Evolutionary conservation across 768 basidiomycete species (phyloP), one percentile per base, ranked within the genome.

Genomic region (Agaricus bisporus): DNA sequence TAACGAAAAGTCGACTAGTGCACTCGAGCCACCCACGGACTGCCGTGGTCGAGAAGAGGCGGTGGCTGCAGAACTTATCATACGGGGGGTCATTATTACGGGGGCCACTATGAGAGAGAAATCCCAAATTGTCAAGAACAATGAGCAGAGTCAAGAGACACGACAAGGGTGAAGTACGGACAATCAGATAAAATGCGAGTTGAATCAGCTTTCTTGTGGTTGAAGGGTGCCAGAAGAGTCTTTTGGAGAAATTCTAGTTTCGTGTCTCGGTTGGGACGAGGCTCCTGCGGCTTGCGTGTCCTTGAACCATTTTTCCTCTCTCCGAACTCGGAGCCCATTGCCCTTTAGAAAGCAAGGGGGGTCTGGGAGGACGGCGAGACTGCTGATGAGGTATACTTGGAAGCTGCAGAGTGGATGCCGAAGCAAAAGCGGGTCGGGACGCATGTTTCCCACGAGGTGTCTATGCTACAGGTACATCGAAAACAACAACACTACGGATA

Each of bases 21-120:
- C 68, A 28, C 67, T 66, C 10, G 75, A 64, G 29, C 54, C 64
- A 14, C 61, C 61, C 37, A 76, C 59, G 28, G 70, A 70, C 15
- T 63, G 61, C 41, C 66, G 70, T 41, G 73, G 67, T 39, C 79
- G 71, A 25, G 83, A 76, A n/a, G 83, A 79, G 3, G 81, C 79
- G n/a, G 83, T 83, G 2, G 86, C 76, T 6, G 86, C 78, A 18
- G 82, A 79, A 55, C 78, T 81, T 56, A 91, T 80, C 81, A 92
- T 85, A 52, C 83, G 77, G 20, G 91, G 91, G 2, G 90, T 92
- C 89, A 94, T 91, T 60, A 94, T 89, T 56, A 85, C 84, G 11
- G 91, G 91, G 12, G 91, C 91, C 66, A 94, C 91, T 85, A 63
- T 17, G 38, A 47, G 51, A 41, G 42, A 42, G 46, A 6, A 63